Percentiles rank a stretch among this genome's conserved stretches.
These are phyloP conservation scores for Lichtheimia ornata DNA, from an alignment of 371 early-diverging fungal species.

Conservation along the genomic window DNA sequence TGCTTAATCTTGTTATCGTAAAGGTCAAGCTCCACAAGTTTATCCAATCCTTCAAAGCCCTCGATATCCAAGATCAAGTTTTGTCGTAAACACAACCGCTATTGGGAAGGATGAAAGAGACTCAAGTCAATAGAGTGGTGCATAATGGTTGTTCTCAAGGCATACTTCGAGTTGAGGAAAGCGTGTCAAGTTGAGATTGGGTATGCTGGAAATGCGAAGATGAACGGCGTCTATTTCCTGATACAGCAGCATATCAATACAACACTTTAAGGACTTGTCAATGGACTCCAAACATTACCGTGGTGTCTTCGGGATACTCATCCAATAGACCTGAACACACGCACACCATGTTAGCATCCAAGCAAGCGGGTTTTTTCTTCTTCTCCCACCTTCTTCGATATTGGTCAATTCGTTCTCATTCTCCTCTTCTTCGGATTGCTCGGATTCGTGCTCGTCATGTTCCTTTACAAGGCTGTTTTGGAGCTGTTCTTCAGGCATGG, in stretches of 20 bases:
- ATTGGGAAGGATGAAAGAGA: too few species aligned
- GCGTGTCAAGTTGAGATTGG: constrained; percentile 62
- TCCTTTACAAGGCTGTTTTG: constrained; percentile 1
- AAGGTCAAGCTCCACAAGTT: constrained; percentile 85
- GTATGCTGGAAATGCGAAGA: constrained; percentile 66
- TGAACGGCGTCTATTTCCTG: constrained; percentile 85
- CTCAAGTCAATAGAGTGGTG: neutral
- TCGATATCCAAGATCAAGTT: constrained; percentile 83
- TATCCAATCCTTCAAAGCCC: constrained; percentile 64
- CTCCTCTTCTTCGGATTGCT: constrained; percentile 1
- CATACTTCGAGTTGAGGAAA: constrained; percentile 73
- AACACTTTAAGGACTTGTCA: neutral
- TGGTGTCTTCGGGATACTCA: constrained; percentile 40
- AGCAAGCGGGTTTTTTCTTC: neutral
- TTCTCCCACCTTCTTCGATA: constrained; percentile 6
- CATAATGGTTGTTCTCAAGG: neutral
- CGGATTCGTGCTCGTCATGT: constrained; percentile 3
- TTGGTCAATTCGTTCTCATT: neutral
- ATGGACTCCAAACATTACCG: constrained; percentile 16
- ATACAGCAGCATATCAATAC: constrained; percentile 3
- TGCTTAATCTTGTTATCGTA: constrained; percentile 92
- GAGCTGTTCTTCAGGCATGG: neutral
- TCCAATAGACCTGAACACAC: constrained; percentile 31
- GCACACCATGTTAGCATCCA: neutral
- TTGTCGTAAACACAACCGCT: constrained; percentile 87